A percentile compares a stretch with the other conserved stretches of the same genome.
Evolutionary conservation across 2,329 filamentous ascomycete genomes (phyloP).

Genomic region (Ophidiomyces ophidiicola): DNA sequence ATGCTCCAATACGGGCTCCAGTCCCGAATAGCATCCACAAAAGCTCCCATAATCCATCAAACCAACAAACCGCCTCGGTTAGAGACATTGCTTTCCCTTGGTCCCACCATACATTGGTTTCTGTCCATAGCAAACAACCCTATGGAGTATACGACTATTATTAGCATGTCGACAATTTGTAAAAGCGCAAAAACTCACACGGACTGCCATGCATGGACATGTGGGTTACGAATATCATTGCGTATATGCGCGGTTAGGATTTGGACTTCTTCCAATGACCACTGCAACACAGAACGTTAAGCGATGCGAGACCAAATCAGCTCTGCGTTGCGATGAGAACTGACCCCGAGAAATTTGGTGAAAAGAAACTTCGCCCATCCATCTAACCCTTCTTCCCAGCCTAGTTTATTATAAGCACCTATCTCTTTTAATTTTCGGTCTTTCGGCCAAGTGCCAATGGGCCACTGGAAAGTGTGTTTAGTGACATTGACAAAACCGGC

Average conservation of each 20-base stretch:
- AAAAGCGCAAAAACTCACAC: conserved; percentile 7
- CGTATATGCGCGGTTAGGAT: conserved; percentile 6
- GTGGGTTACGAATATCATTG: conserved; percentile 7
- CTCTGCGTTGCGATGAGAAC: neutral
- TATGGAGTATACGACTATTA: too few species aligned
- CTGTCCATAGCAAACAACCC: conserved; percentile 11
- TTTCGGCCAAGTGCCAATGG: conserved; percentile 36
- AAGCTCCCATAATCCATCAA: too few species aligned
- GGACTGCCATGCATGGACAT: conserved; percentile 8
- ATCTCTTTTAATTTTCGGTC: conserved; percentile 41
- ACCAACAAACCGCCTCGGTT: too few species aligned
- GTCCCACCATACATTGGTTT: conserved; percentile 1
- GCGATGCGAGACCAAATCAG: neutral
- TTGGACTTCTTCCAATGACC: conserved; percentile 5
- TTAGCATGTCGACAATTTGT: too few species aligned
- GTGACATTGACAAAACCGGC: conserved; percentile 35
- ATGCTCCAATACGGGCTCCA: too few species aligned
- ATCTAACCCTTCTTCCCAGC: conserved; percentile 11
- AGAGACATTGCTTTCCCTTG: too few species aligned
- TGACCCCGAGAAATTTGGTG: conserved; percentile 10
- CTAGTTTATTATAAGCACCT: conserved; percentile 20
- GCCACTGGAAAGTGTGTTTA: conserved; percentile 28
- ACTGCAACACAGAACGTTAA: conserved; percentile 1
- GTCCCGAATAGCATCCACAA: too few species aligned
- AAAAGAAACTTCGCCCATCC: conserved; percentile 11